Evolutionary conservation across 2,329 filamentous ascomycete species (phyloP).

Genomic region (Fusarium nygamai): DNA sequence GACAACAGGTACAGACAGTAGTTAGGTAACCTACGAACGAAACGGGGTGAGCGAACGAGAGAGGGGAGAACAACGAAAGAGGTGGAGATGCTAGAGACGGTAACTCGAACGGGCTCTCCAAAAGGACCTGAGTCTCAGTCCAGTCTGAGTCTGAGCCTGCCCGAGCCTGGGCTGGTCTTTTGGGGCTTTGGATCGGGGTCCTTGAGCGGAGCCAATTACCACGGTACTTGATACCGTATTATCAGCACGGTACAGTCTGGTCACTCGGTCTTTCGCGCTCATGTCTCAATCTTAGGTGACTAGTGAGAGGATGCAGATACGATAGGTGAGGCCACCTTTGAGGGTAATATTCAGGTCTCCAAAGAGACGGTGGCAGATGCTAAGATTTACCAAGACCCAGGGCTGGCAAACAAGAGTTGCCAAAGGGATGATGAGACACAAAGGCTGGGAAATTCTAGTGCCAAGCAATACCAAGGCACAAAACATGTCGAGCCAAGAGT

Average conservation of each 20-base stretch:
- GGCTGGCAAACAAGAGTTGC: constrained; percentile 7
- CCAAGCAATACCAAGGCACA: constrained; percentile 35
- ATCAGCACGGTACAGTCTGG: constrained; percentile 25
- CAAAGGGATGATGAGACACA: constrained; percentile 31
- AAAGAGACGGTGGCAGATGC: constrained; percentile 17
- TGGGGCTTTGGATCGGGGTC: constrained; percentile 30
- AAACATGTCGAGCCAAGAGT: constrained; percentile 33
- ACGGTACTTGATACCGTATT: constrained; percentile 28
- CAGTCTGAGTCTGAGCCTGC: background rate
- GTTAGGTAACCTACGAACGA: constrained; percentile 8
- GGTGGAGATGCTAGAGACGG: constrained; percentile 30
- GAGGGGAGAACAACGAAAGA: constrained; percentile 16
- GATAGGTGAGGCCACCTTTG: constrained; percentile 14
- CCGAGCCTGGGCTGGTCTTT: constrained; percentile 21
- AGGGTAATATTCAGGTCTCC: background rate
- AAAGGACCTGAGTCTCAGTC: constrained; percentile 27
- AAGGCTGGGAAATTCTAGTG: constrained; percentile 14
- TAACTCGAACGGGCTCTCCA: constrained; percentile 25
- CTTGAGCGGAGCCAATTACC: background rate
- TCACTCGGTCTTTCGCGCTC: constrained; percentile 5
- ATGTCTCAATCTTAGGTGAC: background rate
- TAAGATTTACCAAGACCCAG: constrained; percentile 22
- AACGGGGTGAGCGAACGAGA: constrained; percentile 16
- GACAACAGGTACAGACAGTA: background rate
- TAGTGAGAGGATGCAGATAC: constrained; percentile 11